Percentiles rank a stretch among this genome's conserved stretches.
Evolutionary conservation across 139 green algal species (phyloP).

Genomic region (Asterochloris erici): DNA sequence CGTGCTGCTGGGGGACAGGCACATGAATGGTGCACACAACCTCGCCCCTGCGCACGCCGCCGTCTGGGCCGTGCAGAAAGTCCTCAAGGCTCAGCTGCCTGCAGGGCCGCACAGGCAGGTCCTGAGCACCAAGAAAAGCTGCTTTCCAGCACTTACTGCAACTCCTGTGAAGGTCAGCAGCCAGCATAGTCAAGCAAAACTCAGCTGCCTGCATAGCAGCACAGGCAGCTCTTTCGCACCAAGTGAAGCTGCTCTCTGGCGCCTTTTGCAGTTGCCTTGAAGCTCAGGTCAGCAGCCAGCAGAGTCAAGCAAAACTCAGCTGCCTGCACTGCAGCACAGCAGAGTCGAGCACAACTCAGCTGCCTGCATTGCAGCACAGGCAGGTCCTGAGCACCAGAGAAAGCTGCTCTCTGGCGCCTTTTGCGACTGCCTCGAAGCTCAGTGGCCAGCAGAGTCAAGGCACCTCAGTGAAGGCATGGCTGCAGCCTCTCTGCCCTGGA

Average conservation of each 20-base stretch:
- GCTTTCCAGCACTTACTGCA: not conserved
- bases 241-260: not conserved
- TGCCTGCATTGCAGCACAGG: not conserved
- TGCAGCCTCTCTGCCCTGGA: too few species aligned
- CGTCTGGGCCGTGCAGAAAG: not conserved
- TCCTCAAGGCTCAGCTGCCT: slow-evolving; percentile 7
- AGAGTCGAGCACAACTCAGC: not conserved
- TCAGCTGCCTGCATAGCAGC: not conserved
- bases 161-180: not conserved
- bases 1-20: not conserved
- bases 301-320: not conserved
- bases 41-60: slow-evolving; percentile 2
- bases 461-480: too few species aligned
- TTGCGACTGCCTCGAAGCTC: too few species aligned
- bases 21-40: slow-evolving; percentile 22
- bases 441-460: too few species aligned
- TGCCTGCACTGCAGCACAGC: not conserved
- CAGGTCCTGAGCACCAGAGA: not conserved
- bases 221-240: not conserved
- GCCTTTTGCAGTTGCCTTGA: too few species aligned
- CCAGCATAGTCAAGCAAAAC: not conserved
- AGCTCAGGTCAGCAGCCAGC: not conserved
- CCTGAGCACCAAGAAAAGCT: not conserved
- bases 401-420: too few species aligned
- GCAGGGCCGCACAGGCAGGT: not conserved